These are phyloP conservation scores for Populus hybrid DNA, from an alignment of 441 rosid species.

Conservation along the genomic window DNA sequence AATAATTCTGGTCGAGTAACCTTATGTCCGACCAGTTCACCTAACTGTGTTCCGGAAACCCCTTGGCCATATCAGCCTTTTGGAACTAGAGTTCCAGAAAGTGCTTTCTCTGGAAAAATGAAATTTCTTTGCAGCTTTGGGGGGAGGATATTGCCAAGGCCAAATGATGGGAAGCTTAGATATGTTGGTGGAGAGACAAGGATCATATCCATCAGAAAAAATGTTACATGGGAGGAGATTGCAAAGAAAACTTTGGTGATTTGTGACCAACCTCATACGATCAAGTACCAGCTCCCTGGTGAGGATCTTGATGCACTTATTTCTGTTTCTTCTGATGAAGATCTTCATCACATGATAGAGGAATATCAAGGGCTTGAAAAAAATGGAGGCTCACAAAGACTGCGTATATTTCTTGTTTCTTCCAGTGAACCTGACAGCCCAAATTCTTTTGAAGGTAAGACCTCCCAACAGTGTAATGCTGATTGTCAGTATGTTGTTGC, in stretches of 20 bases:
- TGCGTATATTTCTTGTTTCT: slow-evolving; percentile 73
- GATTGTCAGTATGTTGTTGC: slow-evolving; percentile 74
- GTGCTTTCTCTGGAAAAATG: slow-evolving; percentile 30
- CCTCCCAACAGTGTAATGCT: slow-evolving; percentile 46
- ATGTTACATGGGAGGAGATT: slow-evolving; percentile 54
- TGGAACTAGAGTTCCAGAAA: slow-evolving; percentile 30
- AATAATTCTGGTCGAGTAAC: slow-evolving; percentile 36
- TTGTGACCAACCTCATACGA: slow-evolving; percentile 49
- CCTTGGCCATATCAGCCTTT: slow-evolving; percentile 36
- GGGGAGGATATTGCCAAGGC: slow-evolving; percentile 77
- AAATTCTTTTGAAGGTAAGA: slow-evolving; percentile 45
- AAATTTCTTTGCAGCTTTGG: slow-evolving; percentile 86
- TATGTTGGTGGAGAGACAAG: slow-evolving; percentile 89
- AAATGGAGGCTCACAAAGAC: slow-evolving; percentile 50
- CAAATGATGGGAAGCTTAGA: slow-evolving; percentile 82
- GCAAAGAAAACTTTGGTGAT: slow-evolving; percentile 51
- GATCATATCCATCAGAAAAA: slow-evolving; percentile 53
- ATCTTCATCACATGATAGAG: slow-evolving; percentile 80
- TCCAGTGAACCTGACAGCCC: slow-evolving; percentile 61
- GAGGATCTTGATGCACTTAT: slow-evolving; percentile 91
- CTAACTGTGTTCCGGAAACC: slow-evolving; percentile 26
- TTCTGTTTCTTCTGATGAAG: slow-evolving; percentile 82
- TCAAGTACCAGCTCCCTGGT: slow-evolving; percentile 90
- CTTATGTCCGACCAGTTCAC: slow-evolving; percentile 25
- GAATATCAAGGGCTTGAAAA: slow-evolving; percentile 59